A percentile compares a stretch with the other conserved stretches of the same genome.
phyloP scores from a whole-genome alignment of 192 early-diverging fungal genomes.

The Ambispora gerdemannii region DNA sequence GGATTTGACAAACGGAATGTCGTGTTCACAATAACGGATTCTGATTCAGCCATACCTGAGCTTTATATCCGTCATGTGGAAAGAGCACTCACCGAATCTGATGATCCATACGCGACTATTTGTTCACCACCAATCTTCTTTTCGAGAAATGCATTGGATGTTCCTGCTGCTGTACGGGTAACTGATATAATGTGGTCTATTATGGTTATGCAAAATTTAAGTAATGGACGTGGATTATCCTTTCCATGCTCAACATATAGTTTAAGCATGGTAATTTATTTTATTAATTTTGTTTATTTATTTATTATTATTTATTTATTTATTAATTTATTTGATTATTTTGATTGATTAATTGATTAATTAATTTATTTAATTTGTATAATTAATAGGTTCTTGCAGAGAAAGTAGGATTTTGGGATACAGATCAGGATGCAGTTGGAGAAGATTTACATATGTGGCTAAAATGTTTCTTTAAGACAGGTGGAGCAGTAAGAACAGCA shows the following conservation, averaged over 20 bases:
- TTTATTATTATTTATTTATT: constrained; percentile 3
- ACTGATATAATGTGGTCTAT: constrained; percentile 76
- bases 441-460: constrained; percentile 85
- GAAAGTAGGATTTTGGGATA: constrained; percentile 73
- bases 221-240: constrained; percentile 53
- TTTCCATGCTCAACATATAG: constrained; percentile 78
- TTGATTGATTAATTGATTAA: not conserved
- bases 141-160: constrained; percentile 60
- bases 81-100: constrained; percentile 36
- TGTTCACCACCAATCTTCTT: constrained; percentile 53
- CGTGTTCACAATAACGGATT: constrained; percentile 70
- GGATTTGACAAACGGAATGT: constrained; percentile 51
- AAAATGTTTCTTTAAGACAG: constrained; percentile 73
- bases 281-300: not conserved
- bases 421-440: constrained; percentile 71
- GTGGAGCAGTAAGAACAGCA: constrained; percentile 60
- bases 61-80: constrained; percentile 60
- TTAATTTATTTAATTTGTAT: not conserved
- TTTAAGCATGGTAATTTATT: constrained; percentile 59
- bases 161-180: constrained; percentile 68
- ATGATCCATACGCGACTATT: constrained; percentile 45
- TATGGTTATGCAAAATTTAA: constrained; percentile 70
- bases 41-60: constrained; percentile 70
- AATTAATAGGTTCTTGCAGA: constrained; percentile 49
- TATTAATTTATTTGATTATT: not conserved